Percentiles rank a stretch among this genome's conserved stretches.
Evolutionary conservation across 1,284 basidiomycete genomes (phyloP).

Genomic region (Puccinia horiana): DNA sequence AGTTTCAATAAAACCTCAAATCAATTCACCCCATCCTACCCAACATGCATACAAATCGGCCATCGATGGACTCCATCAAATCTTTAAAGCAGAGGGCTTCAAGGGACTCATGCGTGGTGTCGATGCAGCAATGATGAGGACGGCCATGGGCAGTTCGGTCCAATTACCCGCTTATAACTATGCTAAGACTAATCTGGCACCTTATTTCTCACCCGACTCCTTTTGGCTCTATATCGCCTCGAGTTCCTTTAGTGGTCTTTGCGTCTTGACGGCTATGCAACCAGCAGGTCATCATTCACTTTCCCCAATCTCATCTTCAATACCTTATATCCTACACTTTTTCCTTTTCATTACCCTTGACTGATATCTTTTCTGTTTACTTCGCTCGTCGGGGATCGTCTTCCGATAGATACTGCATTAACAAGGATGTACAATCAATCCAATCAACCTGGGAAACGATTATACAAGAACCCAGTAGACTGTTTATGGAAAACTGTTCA

Average conservation of each 20-base stretch:
- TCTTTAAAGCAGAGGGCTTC: conserved; percentile 74
- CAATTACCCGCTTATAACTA: conserved; percentile 95
- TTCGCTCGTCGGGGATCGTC: background rate
- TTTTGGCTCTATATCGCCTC: conserved; percentile 85
- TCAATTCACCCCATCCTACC: conserved; percentile 74
- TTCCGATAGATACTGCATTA: conserved; percentile 67
- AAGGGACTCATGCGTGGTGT: conserved; percentile 84
- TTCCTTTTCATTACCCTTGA: conserved; percentile 30
- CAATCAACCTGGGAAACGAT: conserved; percentile 67
- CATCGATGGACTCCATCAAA: conserved; percentile 76
- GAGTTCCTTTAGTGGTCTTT: conserved; percentile 83
- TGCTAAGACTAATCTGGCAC: conserved; percentile 70
- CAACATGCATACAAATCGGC: conserved; percentile 87
- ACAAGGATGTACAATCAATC: conserved; percentile 91
- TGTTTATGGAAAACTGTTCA: conserved; percentile 94
- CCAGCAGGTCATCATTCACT: conserved; percentile 57
- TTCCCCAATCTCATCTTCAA: background rate
- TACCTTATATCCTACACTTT: background rate
- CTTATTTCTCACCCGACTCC: conserved; percentile 66
- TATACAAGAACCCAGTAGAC: conserved; percentile 90
- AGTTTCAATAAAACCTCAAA: conserved; percentile 69
- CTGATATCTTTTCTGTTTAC: conserved; percentile 47
- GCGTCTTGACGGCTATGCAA: conserved; percentile 67
- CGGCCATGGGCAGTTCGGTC: conserved; percentile 88
- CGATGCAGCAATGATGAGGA: conserved; percentile 87